Evolutionary conservation across 352 stramenopile species (phyloP), one percentile per base, ranked within the genome.

Genomic region (Nothophytophthora sp.): DNA sequence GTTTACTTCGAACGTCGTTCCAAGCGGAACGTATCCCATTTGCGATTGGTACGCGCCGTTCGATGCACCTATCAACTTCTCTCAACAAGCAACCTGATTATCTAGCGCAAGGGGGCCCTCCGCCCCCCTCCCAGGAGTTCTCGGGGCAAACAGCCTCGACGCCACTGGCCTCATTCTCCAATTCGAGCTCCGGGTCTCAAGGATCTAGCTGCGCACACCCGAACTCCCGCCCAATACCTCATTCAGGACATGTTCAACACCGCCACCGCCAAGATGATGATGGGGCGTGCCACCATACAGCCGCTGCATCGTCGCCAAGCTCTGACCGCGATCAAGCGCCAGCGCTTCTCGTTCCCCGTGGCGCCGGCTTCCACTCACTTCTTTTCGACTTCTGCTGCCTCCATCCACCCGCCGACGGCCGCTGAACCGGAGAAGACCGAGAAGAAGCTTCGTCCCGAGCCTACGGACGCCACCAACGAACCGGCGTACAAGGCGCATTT

Each of bases 401-500:
- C 30, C 12, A 24, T 34, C 11, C 19, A 22, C 5, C 10, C 23
- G 18, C 23, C 4, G 1, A 9, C 19, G 16, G 18, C 22, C 18
- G 7, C 19, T 19, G 10, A 4, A 1, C 3, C 27, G 1, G 33
- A 46, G 15, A 36, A 47, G 12, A 16, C 20, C 7, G 33, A 40
- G 8, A 34, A 33, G 15, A 38, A 43, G 18, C 15, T 9, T 19
- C 27, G 28, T 12, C 30, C 39, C 1, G 49, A 64, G 27, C 39
- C 43, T 4, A 19, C 35, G 3, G 55, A 66, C 25, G 55, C 49
- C 13, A 56, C 47, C 19, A 63, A 36, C 18, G 56, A 67, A 25
- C 46, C 55, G 35, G 50, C 55, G 0, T 64, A 60, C 44, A 62
- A 59, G 20, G 32, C 61, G 15, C 61, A 71, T 22, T 71, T 71